Percentiles rank a stretch among this genome's conserved stretches.
Evolutionary conservation across 192 early-diverging fungal genomes (phyloP).

Genomic region (Coemansia sp.): DNA sequence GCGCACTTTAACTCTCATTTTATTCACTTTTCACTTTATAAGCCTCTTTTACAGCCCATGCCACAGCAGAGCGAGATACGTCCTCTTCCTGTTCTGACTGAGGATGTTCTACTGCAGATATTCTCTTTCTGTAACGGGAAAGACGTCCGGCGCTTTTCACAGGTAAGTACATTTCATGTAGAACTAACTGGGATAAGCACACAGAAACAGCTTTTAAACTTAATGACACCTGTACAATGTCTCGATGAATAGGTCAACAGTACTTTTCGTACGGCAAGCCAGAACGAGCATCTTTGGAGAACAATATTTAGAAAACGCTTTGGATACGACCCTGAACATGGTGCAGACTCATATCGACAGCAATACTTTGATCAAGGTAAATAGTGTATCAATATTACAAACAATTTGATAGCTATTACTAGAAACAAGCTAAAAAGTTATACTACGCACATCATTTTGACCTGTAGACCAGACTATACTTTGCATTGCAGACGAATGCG

Average conservation of each 20-base stretch:
- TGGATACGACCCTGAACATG: slow-evolving; percentile 2
- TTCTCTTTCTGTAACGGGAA: slow-evolving; percentile 41
- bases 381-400: neutral
- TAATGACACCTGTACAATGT: neutral
- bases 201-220: neutral
- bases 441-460: neutral
- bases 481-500: slow-evolving; percentile 26
- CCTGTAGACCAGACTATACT: slow-evolving; percentile 20
- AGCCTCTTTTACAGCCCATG: too few relatives aligned
- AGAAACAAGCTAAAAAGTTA: too few relatives aligned
- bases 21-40: too few relatives aligned
- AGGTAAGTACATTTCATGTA: slow-evolving; percentile 7
- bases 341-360: slow-evolving; percentile 10
- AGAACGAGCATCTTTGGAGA: slow-evolving; percentile 37
- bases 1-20: too few relatives aligned
- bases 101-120: slow-evolving; percentile 29
- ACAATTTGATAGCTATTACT: too few relatives aligned
- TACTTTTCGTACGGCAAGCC: slow-evolving; percentile 11
- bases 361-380: slow-evolving; percentile 33
- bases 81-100: slow-evolving; percentile 10
- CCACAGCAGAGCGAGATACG: neutral
- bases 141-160: slow-evolving; percentile 25
- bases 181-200: neutral
- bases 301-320: slow-evolving; percentile 20
- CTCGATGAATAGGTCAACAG: slow-evolving; percentile 4